Conservation (phyloP, 257 asterid genomes). For the Scutellaria minor region DNA sequence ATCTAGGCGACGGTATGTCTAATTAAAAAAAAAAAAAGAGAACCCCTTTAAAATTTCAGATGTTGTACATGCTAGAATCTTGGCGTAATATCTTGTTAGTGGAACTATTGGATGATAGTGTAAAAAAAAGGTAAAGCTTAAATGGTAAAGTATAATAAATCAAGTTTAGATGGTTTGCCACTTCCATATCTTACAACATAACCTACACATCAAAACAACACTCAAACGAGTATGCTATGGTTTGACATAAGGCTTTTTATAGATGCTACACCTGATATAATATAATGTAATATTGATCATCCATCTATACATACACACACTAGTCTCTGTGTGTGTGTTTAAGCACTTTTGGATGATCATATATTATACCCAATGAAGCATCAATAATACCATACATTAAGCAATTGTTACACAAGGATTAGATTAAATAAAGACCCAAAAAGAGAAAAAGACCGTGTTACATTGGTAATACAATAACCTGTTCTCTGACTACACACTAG, state of each 20-base stretch:
- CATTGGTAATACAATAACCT: conserved; percentile 2
- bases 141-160: no score
- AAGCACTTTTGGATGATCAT: no score
- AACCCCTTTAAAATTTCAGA: no score
- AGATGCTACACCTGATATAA: conserved; percentile 10
- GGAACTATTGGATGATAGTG: no score
- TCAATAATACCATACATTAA: conserved; percentile 14
- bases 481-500: not conserved
- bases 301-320: not conserved
- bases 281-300: not conserved
- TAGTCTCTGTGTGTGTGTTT: not conserved
- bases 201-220: conserved; percentile 21
- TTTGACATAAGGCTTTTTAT: not conserved
- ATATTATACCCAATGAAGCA: not conserved
- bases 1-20: fast-evolving
- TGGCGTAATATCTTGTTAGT: no score
- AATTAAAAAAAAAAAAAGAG: no score
- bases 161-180: not conserved
- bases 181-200: conserved; percentile 9
- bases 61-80: no score
- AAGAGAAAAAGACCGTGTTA: not conserved
- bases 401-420: not conserved
- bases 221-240: not conserved
- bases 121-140: no score
- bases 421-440: conserved; percentile 10